Conservation (phyloP, 1,139 yeast genomes). For the Spathaspora sp. region DNA sequence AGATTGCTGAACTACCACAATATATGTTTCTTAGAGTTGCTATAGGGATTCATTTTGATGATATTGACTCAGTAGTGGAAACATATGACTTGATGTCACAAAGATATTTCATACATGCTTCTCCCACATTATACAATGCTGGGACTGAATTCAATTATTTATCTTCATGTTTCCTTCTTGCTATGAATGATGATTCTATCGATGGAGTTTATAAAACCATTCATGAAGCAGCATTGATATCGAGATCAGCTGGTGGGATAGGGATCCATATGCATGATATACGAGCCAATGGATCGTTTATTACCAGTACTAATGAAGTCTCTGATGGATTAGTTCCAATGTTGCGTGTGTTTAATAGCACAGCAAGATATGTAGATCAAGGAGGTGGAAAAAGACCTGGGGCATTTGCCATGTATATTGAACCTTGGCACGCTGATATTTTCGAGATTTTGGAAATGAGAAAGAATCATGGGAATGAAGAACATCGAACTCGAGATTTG, state of each 20-base stretch:
- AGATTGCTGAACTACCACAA: slow-evolving; percentile 51
- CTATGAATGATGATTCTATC: slow-evolving; percentile 58
- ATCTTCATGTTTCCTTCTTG: slow-evolving; percentile 57
- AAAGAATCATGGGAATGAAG: slow-evolving; percentile 60
- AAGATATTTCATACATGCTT: slow-evolving; percentile 53
- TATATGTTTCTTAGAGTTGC: slow-evolving; percentile 51
- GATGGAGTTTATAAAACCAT: slow-evolving; percentile 59
- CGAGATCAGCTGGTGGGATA: slow-evolving; percentile 60
- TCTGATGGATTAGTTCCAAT: slow-evolving; percentile 60
- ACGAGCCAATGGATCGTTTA: slow-evolving; percentile 49
- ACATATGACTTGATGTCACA: slow-evolving; percentile 53
- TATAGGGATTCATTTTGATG: slow-evolving; percentile 48
- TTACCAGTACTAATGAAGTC: slow-evolving; percentile 54
- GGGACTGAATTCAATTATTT: slow-evolving; percentile 49
- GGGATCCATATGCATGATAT: slow-evolving; percentile 58
- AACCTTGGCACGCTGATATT: slow-evolving; percentile 63
- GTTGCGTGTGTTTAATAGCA: slow-evolving; percentile 58
- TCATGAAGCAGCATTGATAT: slow-evolving; percentile 54
- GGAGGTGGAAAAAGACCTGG: slow-evolving; percentile 66
- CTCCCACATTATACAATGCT: slow-evolving; percentile 56
- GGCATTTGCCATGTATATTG: slow-evolving; percentile 59
- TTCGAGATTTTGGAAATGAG: slow-evolving; percentile 52
- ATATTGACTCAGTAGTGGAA: slow-evolving; percentile 41
- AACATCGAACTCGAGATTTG: slow-evolving; percentile 53
- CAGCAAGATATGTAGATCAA: slow-evolving; percentile 62